A percentile compares a stretch with the other conserved stretches of the same genome.
Evolutionary conservation across 352 stramenopile species (phyloP).

Genomic region (Stramenopiles sp.): DNA sequence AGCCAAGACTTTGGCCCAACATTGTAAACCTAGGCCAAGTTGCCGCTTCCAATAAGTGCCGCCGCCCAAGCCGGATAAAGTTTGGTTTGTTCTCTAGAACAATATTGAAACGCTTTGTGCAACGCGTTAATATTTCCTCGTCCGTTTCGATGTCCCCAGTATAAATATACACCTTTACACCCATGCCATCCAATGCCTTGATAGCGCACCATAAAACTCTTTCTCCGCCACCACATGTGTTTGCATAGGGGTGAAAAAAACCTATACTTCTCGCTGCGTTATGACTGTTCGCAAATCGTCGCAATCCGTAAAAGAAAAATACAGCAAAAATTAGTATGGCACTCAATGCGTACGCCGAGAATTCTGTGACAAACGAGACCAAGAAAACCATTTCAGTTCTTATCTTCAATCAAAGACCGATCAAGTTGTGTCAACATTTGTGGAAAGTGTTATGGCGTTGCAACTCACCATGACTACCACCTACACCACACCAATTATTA

Average conservation of each 20-base stretch:
- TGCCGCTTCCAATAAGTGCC: conserved; percentile 13
- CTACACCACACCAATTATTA: too few relatives aligned
- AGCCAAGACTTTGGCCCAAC: conserved; percentile 79
- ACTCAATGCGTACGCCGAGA: too few relatives aligned
- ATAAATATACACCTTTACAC: conserved; percentile 34
- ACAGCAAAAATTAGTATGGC: too few relatives aligned
- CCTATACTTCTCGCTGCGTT: conserved; percentile 30
- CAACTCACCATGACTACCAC: too few relatives aligned
- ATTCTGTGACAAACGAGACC: too few relatives aligned
- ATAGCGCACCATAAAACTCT: conserved; percentile 91
- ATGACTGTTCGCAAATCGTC: too few relatives aligned
- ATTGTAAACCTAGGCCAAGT: conserved; percentile 74
- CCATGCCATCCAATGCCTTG: conserved; percentile 43
- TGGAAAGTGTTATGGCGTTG: too few relatives aligned
- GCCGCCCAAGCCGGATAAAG: background rate
- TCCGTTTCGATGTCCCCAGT: conserved; percentile 43
- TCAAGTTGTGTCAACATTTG: too few relatives aligned
- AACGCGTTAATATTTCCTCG: conserved; percentile 43
- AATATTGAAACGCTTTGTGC: conserved; percentile 46
- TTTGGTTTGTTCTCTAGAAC: background rate
- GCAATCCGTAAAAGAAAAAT: too few relatives aligned
- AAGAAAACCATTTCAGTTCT: too few relatives aligned
- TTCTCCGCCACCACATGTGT: conserved; percentile 85
- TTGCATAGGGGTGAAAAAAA: conserved; percentile 83
- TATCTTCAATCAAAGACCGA: too few relatives aligned